phyloP scores from a whole-genome alignment of 176 grass and related monocot genomes.

The Elymus sibiricus region DNA sequence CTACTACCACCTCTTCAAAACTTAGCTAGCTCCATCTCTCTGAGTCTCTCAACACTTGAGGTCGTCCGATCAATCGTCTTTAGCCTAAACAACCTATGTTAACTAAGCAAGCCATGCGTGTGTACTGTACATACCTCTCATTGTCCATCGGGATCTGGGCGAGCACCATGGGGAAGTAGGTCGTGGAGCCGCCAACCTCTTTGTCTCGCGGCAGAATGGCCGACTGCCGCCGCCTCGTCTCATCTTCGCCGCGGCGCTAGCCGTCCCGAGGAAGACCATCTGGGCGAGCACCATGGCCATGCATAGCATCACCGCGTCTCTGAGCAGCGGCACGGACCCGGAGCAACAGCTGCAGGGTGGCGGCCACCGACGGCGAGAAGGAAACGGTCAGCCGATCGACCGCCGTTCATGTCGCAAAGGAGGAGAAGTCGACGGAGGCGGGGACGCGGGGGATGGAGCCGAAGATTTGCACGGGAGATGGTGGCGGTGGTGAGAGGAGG shows the following conservation, averaged over 20 bases:
- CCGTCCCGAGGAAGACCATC: slow-evolving; percentile 45
- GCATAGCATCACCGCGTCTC: slow-evolving; percentile 38
- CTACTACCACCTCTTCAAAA: not conserved
- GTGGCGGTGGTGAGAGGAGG: too few species aligned
- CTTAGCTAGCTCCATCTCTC: too few species aligned
- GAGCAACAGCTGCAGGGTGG: slow-evolving; percentile 17
- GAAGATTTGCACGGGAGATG: too few species aligned
- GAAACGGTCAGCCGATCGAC: not conserved
- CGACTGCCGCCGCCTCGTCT: too few species aligned
- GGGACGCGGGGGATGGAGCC: too few species aligned
- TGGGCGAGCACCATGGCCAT: slow-evolving; percentile 53
- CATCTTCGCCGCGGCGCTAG: not conserved
- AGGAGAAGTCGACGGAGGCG: too few species aligned
- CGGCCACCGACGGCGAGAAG: not conserved
- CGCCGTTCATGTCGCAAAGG: too few species aligned
- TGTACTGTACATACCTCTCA: slow-evolving; percentile 20
- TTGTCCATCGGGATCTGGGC: slow-evolving; percentile 42
- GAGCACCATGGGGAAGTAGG: too few species aligned
- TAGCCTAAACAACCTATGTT: too few species aligned
- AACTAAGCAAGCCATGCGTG: too few species aligned
- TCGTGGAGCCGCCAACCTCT: slow-evolving; percentile 9
- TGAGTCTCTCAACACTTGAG: too few species aligned
- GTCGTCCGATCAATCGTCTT: too few species aligned
- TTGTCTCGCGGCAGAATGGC: not conserved
- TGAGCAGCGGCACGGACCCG: slow-evolving; percentile 32